Percentiles rank a stretch among this genome's conserved stretches.
These are phyloP conservation scores for Delphinella strobiligena DNA, from an alignment of 2,329 filamentous ascomycete genomes.

Conservation along the genomic window DNA sequence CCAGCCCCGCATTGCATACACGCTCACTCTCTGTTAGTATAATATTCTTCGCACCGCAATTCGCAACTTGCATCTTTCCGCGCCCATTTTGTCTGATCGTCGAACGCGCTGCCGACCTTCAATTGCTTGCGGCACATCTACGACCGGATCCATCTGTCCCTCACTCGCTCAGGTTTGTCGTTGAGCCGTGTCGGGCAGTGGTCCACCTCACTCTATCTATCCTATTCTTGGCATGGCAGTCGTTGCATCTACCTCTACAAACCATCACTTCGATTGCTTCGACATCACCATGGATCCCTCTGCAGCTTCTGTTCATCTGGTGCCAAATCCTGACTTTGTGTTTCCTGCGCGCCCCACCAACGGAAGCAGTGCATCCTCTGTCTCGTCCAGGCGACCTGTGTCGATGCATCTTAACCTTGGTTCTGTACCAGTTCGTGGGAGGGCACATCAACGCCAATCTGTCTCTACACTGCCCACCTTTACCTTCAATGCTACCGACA, in stretches of 20 bases:
- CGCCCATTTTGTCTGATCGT: neutral
- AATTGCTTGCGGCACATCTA: too few species aligned
- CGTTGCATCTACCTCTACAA: neutral
- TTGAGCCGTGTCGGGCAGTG: too few species aligned
- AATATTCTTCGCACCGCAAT: too few species aligned
- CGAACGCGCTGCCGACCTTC: neutral
- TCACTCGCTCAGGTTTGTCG: too few species aligned
- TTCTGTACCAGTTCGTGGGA: conserved; percentile 24
- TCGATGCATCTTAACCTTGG: conserved; percentile 23
- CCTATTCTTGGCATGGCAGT: neutral
- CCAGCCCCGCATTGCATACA: neutral
- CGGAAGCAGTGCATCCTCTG: too few species aligned
- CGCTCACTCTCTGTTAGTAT: neutral
- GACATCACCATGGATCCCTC: conserved; percentile 1
- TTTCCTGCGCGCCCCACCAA: conserved; percentile 34
- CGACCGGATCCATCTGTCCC: too few species aligned
- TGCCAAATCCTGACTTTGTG: conserved; percentile 36
- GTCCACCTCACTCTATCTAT: too few species aligned
- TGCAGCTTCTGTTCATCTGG: conserved; percentile 25
- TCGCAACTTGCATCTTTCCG: too few species aligned
- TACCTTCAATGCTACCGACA: conserved; percentile 35
- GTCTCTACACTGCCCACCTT: conserved; percentile 34
- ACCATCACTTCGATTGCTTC: conserved; percentile 4
- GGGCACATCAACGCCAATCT: conserved; percentile 25
- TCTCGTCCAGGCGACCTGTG: conserved; percentile 17